Percentiles rank a stretch among this genome's conserved stretches.
These are phyloP conservation scores for Lepraria neglecta DNA, from an alignment of 495 filamentous ascomycete genomes.

Conservation along the genomic window DNA sequence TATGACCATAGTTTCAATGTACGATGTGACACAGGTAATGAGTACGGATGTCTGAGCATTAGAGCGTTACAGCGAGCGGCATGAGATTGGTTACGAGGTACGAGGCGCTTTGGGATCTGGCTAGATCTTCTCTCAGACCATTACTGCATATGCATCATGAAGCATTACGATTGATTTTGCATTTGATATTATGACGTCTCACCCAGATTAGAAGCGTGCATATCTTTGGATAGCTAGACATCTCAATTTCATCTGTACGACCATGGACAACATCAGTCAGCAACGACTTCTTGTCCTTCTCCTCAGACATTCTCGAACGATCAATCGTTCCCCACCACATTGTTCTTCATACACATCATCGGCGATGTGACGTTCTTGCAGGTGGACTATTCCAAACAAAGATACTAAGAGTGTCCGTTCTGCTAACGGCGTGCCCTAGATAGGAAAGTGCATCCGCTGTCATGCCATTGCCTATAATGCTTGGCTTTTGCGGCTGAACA, in stretches of 20 bases:
- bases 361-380: neutral
- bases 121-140: neutral
- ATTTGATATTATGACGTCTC: neutral
- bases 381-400: no score
- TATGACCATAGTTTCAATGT: neutral
- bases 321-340: neutral
- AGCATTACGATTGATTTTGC: neutral
- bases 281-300: neutral
- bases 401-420: no score
- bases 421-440: no score
- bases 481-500: no score
- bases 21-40: neutral
- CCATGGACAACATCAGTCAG: neutral
- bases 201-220: neutral
- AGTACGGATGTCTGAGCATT: neutral
- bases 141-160: neutral
- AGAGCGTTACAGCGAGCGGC: constrained; percentile 9
- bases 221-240: neutral
- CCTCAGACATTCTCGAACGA: neutral
- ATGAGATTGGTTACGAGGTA: neutral
- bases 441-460: no score
- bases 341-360: no score
- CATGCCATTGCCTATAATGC: no score
- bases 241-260: neutral
- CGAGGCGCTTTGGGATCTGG: neutral